These are phyloP conservation scores for Beauveria sp. DNA, from an alignment of 2,329 filamentous ascomycete species.

Conservation along the genomic window DNA sequence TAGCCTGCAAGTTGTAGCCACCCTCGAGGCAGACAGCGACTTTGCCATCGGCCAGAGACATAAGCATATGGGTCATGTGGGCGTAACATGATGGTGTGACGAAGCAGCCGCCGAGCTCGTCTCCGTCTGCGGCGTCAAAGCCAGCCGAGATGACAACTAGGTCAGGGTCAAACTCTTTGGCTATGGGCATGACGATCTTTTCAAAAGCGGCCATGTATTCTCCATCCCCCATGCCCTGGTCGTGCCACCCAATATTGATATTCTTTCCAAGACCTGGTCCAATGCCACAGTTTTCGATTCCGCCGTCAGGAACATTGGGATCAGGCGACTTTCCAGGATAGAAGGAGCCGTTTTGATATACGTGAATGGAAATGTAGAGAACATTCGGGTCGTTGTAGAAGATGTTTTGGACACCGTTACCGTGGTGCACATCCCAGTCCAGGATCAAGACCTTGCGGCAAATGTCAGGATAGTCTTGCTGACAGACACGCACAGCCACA, in stretches of 20 bases:
- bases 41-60: slow-evolving; percentile 85
- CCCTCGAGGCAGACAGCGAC: slow-evolving; percentile 90
- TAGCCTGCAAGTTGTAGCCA: slow-evolving; percentile 88
- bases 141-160: slow-evolving; percentile 92
- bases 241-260: slow-evolving; percentile 60
- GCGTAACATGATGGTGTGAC: slow-evolving; percentile 88
- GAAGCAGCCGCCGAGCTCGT: slow-evolving; percentile 86
- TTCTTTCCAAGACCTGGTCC: slow-evolving; percentile 52
- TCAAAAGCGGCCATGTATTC: slow-evolving; percentile 97
- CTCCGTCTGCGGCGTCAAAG: slow-evolving; percentile 90
- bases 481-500: slow-evolving; percentile 82
- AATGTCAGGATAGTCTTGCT: slow-evolving; percentile 66
- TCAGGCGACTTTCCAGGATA: slow-evolving; percentile 66
- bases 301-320: slow-evolving; percentile 50
- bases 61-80: slow-evolving; percentile 99
- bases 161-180: slow-evolving; percentile 86
- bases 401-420: slow-evolving; percentile 92
- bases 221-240: slow-evolving; percentile 82
- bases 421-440: slow-evolving; percentile 79
- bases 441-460: slow-evolving; percentile 89
- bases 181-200: slow-evolving; percentile 92
- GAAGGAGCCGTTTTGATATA: slow-evolving; percentile 75
- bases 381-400: slow-evolving; percentile 94
- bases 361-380: slow-evolving; percentile 90
- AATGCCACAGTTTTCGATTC: slow-evolving; percentile 50